Evolutionary conservation across 2,329 filamentous ascomycete species (phyloP).

Genomic region (Diplodia sapinea): DNA sequence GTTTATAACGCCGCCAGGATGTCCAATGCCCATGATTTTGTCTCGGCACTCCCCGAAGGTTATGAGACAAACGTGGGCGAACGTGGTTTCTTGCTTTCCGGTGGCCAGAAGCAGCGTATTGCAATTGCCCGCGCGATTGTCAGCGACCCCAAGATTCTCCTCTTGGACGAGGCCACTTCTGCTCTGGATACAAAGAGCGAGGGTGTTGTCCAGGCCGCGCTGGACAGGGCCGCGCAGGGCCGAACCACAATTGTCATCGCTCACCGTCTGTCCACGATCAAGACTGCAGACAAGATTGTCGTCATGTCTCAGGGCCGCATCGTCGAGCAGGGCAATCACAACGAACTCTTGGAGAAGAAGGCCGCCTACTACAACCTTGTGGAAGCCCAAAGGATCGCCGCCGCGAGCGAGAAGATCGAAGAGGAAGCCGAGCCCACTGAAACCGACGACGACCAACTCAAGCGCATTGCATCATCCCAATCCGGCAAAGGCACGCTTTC

Average conservation of each 20-base stretch:
- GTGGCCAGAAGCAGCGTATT: conserved; percentile 92
- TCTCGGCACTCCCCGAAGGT: conserved; percentile 76
- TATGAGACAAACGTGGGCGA: conserved; percentile 92
- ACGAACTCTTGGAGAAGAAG: conserved; percentile 70
- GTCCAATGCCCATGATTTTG: conserved; percentile 90
- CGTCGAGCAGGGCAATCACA: conserved; percentile 84
- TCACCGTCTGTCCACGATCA: conserved; percentile 89
- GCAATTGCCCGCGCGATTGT: conserved; percentile 87
- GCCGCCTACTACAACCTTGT: conserved; percentile 82
- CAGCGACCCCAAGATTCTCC: conserved; percentile 82
- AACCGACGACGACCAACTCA: conserved; percentile 44
- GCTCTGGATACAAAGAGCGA: conserved; percentile 91
- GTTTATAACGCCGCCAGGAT: conserved; percentile 80
- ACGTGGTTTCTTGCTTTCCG: conserved; percentile 84
- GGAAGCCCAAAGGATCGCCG: conserved; percentile 79
- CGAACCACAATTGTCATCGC: conserved; percentile 93
- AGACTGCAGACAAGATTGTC: conserved; percentile 88
- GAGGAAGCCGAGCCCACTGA: conserved; percentile 43
- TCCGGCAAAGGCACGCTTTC: conserved; percentile 43
- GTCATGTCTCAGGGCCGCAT: conserved; percentile 82
- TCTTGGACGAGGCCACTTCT: conserved; percentile 90
- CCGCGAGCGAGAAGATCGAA: conserved; percentile 63
- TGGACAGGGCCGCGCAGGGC: conserved; percentile 80
- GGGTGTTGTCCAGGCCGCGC: conserved; percentile 85
- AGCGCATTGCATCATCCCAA: conserved; percentile 6